Evolutionary conservation across 257 asterid genomes (phyloP), one percentile per base, ranked within the genome.

Genomic region (Solanum virginianum): DNA sequence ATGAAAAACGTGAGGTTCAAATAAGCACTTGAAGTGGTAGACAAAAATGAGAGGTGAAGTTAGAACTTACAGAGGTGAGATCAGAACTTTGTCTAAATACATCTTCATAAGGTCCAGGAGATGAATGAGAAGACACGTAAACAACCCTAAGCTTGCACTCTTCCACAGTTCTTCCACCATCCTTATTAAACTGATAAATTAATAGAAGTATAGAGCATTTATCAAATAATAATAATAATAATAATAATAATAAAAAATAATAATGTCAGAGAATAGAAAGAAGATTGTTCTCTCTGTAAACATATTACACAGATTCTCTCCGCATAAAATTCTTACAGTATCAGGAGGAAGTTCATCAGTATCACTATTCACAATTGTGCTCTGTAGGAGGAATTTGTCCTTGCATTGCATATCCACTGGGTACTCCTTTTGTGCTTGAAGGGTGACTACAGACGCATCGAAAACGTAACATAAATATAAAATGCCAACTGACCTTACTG

Each of bases 371-470:
- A 95, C 94, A 69, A 43, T 29, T 18, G 91, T 91, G 86, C 98
- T 93, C 86, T 91, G 98, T 71, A 95, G 84, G 16, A 94, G 96
- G 86, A 95, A 95, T 81, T 95, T 95, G 82, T 95, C 98, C 89
- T 85, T 93, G 87, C 95, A 93, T 81, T 93, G 98, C 98, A 94
- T 93, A 51, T 91, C 95, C 3, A 91, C 92, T 55, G 98, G 97
- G 79, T 86, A 90, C 85, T 95, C 98, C 85, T 89, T 84, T 85
- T 90, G 98, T 85, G 95, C 96, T 92, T 95, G 98, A 83, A 92
- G 95, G 85, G 97, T 94, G 63, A 95, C 98, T 95, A 84, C 60
- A 88, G 43, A 84, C 26, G 79, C 82, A 88, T 70, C 17, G 86
- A 11, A 84, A 81, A 86, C 20, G 57, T 26, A 49, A 26, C 17